Conservation (phyloP, 768 basidiomycete species). For the Panellus pusillus region DNA sequence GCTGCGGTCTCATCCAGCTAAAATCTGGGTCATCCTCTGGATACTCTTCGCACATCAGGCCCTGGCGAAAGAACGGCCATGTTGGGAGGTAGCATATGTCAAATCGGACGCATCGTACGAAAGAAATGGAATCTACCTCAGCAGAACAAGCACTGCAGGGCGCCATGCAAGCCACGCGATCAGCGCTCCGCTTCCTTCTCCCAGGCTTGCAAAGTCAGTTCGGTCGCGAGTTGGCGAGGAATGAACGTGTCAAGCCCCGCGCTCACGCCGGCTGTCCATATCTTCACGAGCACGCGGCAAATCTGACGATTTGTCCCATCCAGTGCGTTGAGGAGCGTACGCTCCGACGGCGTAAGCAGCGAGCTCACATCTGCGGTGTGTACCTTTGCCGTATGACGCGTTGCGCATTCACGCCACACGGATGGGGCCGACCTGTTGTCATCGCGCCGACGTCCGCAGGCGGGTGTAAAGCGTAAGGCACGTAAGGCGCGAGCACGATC, state of each 20-base stretch:
- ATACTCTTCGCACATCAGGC: too few species aligned
- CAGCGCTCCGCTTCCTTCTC: background rate
- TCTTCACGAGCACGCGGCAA: constrained; percentile 10
- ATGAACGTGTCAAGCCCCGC: constrained; percentile 8
- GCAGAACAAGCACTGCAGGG: constrained; percentile 9
- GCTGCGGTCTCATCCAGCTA: too few species aligned
- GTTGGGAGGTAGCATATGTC: constrained; percentile 11
- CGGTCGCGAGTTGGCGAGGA: background rate
- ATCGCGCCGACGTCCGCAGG: background rate
- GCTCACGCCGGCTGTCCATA: constrained; percentile 13
- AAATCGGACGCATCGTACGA: background rate
- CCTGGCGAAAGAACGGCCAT: constrained; percentile 6
- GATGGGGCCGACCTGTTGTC: constrained; percentile 29
- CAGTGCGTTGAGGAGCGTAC: constrained; percentile 23
- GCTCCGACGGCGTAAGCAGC: constrained; percentile 31
- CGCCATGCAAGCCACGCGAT: constrained; percentile 15
- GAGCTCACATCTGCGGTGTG: background rate
- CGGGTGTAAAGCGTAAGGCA: background rate
- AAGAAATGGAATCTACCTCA: constrained; percentile 1
- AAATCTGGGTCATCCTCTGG: too few species aligned
- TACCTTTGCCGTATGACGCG: constrained; percentile 26
- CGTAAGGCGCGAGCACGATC: constrained; percentile 14
- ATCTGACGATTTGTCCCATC: constrained; percentile 17
- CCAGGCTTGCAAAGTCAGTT: background rate
- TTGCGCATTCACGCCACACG: constrained; percentile 32